phyloP scores from a whole-genome alignment of 495 filamentous ascomycete species.

The Xylaria grammica region DNA sequence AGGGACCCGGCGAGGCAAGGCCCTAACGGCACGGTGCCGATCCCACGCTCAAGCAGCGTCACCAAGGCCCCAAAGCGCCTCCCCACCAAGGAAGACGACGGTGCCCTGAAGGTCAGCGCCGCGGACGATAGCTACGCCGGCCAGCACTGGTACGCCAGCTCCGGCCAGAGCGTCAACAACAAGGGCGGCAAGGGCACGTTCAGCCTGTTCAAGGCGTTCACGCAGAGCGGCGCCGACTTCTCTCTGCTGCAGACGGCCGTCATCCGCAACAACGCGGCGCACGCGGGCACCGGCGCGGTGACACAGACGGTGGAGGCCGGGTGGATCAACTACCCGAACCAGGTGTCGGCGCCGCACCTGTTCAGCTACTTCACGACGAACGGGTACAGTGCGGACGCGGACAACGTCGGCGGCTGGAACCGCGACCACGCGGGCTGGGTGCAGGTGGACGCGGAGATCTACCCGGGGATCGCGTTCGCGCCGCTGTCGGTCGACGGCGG shows the following conservation, averaged over 20 bases:
- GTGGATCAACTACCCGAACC: slow-evolving; percentile 35
- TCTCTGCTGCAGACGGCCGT: slow-evolving; percentile 38
- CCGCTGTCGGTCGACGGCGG: slow-evolving; percentile 25
- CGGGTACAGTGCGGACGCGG: slow-evolving; percentile 24
- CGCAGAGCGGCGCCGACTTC: slow-evolving; percentile 28
- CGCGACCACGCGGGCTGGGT: slow-evolving; percentile 34
- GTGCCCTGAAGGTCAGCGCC: slow-evolving; percentile 2
- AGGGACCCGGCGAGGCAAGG: slow-evolving; percentile 18
- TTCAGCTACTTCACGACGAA: slow-evolving; percentile 39
- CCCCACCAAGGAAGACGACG: slow-evolving; percentile 17
- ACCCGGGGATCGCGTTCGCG: slow-evolving; percentile 33
- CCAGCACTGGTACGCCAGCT: slow-evolving; percentile 32
- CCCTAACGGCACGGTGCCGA: slow-evolving; percentile 35
- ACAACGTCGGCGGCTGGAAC: slow-evolving; percentile 37
- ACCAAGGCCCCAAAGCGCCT: slow-evolving; percentile 18
- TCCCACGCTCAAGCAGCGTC: slow-evolving; percentile 21
- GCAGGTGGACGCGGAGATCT: slow-evolving; percentile 28
- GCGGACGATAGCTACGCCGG: not conserved
- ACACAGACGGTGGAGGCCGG: slow-evolving; percentile 38
- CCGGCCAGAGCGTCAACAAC: slow-evolving; percentile 30
- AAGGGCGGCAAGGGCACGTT: slow-evolving; percentile 28
- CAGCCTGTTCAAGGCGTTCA: slow-evolving; percentile 29
- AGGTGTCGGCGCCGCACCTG: slow-evolving; percentile 27
- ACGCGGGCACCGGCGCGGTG: not conserved
- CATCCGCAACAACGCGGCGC: slow-evolving; percentile 11